Evolutionary conservation across 768 basidiomycete species (phyloP), one percentile per base, ranked within the genome.

Genomic region (Serpula lacrymans): DNA sequence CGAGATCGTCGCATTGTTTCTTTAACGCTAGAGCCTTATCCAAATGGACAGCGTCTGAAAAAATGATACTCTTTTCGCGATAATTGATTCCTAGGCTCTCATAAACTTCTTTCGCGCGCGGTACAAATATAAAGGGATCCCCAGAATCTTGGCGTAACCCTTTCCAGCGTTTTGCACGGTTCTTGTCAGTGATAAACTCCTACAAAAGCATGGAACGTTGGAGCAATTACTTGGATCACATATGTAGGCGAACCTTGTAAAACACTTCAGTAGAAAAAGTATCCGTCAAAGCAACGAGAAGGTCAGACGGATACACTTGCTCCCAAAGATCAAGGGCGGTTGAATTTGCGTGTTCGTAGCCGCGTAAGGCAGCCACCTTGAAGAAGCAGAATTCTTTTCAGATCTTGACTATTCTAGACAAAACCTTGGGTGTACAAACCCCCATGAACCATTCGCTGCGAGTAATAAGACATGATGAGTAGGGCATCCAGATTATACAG

Each of bases 81-180:
- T 73, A 63, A 39, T 89, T 80, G 28, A 91, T 78, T 0, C 82
- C 86, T 2, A 95, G 64, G 8, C 70, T 65, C 39, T 78, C 64
- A 60, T 90, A 98, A 41, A 84, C 70, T 46, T 75, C 70, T 54
- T 82, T 86, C 7, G 82, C 91, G 14, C 74, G 71, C 7, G 77
- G 75, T 4, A 82, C 90, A 55, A 90, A 98, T n/a, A 58, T 62
- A 43, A 86, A 75, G 0, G 95, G 92, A 53, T 95, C 84, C 3
- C 96, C 96, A 1, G 89, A 93, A 59, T 99, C 96, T 56, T 99
- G 96, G 14, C 95, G 78, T 10, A 99, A 68, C 0, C 85, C 84
- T 5, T 70, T 65, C 95, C 95, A 98, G 29, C 77, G 74, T 8
- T 64, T 56, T 0, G 84, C 88, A 2, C 80, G 76, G 24, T 69